Percentiles rank a stretch among this genome's conserved stretches.
Evolutionary conservation across 1,284 basidiomycete genomes (phyloP).

Genomic region (Inonotus obliquus): DNA sequence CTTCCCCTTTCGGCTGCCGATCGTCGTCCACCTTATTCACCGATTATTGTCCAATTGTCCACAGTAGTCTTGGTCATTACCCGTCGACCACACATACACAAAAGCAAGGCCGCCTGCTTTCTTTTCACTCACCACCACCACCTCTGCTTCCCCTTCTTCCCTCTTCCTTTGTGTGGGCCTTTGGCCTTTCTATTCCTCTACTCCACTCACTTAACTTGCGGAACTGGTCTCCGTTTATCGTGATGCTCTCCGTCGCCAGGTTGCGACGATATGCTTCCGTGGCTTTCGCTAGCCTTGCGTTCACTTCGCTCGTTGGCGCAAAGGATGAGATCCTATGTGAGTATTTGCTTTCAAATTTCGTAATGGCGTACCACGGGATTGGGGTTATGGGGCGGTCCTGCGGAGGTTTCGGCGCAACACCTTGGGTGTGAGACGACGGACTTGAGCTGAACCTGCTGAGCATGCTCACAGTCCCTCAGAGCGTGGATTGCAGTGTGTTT

Average conservation of each 20-base stretch:
- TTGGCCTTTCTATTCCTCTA: too few species aligned
- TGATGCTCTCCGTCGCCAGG: constrained; percentile 16
- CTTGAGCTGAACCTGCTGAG: too few species aligned
- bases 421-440: background rate
- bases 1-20: background rate
- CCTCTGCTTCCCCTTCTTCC: background rate
- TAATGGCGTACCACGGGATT: background rate
- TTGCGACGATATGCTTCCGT: constrained; percentile 11
- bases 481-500: too few species aligned
- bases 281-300: constrained; percentile 3
- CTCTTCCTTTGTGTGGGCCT: too few species aligned
- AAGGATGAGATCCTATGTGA: constrained; percentile 16
- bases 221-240: constrained; percentile 6
- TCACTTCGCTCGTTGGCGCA: background rate
- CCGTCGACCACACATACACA: background rate
- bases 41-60: background rate
- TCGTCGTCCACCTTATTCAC: background rate
- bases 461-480: too few species aligned
- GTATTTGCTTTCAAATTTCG: background rate
- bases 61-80: background rate
- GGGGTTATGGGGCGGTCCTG: background rate
- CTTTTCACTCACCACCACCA: background rate
- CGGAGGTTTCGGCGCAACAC: background rate
- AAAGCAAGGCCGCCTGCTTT: background rate
- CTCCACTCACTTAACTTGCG: background rate